Evolutionary conservation across 352 stramenopile genomes (phyloP).

Genomic region (Labyrinthula sp.): DNA sequence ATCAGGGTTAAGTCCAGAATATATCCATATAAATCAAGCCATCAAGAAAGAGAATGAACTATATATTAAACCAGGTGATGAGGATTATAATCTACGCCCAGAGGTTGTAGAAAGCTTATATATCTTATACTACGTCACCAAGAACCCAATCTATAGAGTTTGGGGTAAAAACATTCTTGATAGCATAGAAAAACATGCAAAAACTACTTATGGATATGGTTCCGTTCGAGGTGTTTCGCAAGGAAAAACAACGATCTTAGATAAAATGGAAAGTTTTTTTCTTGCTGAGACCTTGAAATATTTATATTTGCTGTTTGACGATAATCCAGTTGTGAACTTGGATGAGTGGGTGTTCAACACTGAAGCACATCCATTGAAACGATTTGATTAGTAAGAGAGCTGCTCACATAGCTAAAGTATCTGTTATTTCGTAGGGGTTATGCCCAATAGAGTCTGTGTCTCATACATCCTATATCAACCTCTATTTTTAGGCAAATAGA

Average conservation of each 20-base stretch:
- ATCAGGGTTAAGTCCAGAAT: slow-evolving; percentile 49
- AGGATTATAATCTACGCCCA: slow-evolving; percentile 47
- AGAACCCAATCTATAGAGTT: slow-evolving; percentile 48
- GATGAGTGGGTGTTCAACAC: slow-evolving; percentile 88
- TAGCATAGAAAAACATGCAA: slow-evolving; percentile 46
- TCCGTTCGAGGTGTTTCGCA: slow-evolving; percentile 41
- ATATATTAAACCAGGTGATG: slow-evolving; percentile 43
- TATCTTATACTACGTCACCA: slow-evolving; percentile 57
- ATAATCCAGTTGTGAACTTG: slow-evolving; percentile 52
- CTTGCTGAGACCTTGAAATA: slow-evolving; percentile 74
- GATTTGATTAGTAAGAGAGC: not conserved
- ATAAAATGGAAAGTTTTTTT: slow-evolving; percentile 65
- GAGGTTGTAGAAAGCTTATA: slow-evolving; percentile 67
- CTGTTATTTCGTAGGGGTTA: too few species aligned
- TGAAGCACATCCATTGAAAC: slow-evolving; percentile 78
- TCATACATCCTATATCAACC: too few species aligned
- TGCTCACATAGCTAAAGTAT: too few species aligned
- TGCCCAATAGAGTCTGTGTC: too few species aligned
- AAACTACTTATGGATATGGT: slow-evolving; percentile 48
- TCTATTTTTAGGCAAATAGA: too few species aligned
- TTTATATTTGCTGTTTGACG: slow-evolving; percentile 58
- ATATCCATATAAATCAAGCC: slow-evolving; percentile 39
- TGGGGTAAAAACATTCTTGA: slow-evolving; percentile 53
- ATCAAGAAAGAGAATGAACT: slow-evolving; percentile 35
- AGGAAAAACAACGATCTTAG: slow-evolving; percentile 32